Conservation (phyloP, 1,284 basidiomycete genomes). For the Mycosarcoma maydis region DNA sequence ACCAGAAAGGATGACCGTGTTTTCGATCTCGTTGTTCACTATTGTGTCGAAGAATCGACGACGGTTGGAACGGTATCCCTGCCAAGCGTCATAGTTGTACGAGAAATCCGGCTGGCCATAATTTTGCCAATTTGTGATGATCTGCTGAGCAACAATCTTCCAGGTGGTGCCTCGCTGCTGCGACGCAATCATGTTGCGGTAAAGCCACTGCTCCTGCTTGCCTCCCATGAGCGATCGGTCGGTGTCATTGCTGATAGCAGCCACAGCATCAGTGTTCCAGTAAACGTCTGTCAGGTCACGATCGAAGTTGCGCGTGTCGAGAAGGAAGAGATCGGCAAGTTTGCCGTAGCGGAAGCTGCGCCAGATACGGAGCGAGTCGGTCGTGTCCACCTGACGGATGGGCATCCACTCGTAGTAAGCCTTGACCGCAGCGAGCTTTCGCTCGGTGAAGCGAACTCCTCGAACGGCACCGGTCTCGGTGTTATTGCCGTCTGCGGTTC, state of each 20-base stretch:
- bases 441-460: slow-evolving; percentile 71
- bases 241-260: slow-evolving; percentile 48
- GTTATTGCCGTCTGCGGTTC: slow-evolving; percentile 75
- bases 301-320: slow-evolving; percentile 77
- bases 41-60: slow-evolving; percentile 73
- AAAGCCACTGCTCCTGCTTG: slow-evolving; percentile 74
- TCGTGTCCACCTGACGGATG: slow-evolving; percentile 74
- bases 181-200: slow-evolving; percentile 71
- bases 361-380: slow-evolving; percentile 76
- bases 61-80: slow-evolving; percentile 74
- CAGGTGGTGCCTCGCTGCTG: slow-evolving; percentile 70
- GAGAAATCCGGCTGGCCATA: slow-evolving; percentile 67
- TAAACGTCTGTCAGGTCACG: slow-evolving; percentile 75
- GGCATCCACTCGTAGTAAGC: slow-evolving; percentile 80
- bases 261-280: slow-evolving; percentile 71
- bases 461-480: slow-evolving; percentile 69
- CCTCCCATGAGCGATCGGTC: slow-evolving; percentile 70
- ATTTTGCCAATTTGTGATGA: slow-evolving; percentile 45
- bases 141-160: slow-evolving; percentile 72
- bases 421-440: slow-evolving; percentile 74
- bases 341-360: slow-evolving; percentile 70
- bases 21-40: slow-evolving; percentile 71
- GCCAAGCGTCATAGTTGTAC: slow-evolving; percentile 74
- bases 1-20: slow-evolving; percentile 71
- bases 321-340: slow-evolving; percentile 66